phyloP scores from a whole-genome alignment of 768 basidiomycete genomes.

The Tylopilus rubrobrunneus region DNA sequence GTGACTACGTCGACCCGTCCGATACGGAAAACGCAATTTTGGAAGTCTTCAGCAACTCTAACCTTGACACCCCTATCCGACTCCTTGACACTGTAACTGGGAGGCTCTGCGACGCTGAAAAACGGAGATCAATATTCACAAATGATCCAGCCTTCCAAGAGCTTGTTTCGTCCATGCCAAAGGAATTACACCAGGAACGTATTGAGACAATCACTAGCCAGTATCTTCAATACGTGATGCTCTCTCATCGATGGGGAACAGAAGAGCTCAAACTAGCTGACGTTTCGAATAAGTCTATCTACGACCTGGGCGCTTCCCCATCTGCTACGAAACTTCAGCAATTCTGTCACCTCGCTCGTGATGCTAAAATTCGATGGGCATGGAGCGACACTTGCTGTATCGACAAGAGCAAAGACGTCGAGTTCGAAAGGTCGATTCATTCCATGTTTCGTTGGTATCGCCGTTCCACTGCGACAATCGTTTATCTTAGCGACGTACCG shows the following conservation, averaged over 20 bases:
- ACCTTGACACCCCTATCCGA: constrained; percentile 8
- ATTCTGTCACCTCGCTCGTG: constrained; percentile 14
- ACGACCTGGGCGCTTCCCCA: constrained; percentile 5
- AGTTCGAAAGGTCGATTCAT: constrained; percentile 17
- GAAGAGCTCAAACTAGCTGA: constrained; percentile 12
- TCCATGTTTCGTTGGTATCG: constrained; percentile 23
- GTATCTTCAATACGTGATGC: constrained; percentile 19
- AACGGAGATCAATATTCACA: constrained; percentile 9
- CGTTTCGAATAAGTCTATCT: constrained; percentile 10
- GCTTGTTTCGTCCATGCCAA: constrained; percentile 17
- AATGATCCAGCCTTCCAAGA: constrained; percentile 10
- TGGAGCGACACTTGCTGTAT: constrained; percentile 26
- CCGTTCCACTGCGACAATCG: constrained; percentile 14
- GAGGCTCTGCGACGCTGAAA: constrained; percentile 14
- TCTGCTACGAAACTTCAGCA: constrained; percentile 11
- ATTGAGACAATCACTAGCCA: neutral
- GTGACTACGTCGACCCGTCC: constrained; percentile 10
- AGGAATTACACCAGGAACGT: neutral
- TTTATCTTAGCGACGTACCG: constrained; percentile 16
- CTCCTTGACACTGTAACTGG: constrained; percentile 21
- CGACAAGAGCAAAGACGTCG: constrained; percentile 15
- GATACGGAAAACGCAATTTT: neutral
- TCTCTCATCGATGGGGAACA: constrained; percentile 20
- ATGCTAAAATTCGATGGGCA: constrained; percentile 15
- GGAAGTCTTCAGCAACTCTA: neutral